Base-by-base conservation (phyloP, 768 basidiomycete species). In the Pleurotus tuoliensis region DNA sequence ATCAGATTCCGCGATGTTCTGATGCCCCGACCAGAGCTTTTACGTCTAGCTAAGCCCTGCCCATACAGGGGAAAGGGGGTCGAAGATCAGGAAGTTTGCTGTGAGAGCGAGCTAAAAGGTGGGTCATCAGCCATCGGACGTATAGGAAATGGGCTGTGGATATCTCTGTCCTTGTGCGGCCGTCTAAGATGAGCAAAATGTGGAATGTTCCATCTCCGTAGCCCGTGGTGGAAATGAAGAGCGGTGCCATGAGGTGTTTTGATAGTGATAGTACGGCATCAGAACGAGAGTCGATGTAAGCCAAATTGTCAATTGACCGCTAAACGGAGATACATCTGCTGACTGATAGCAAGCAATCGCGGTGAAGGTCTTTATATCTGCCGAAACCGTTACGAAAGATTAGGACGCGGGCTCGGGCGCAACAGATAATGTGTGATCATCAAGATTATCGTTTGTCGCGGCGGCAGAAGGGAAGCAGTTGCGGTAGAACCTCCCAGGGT, bases 391-490 rank as follows among this genome's bases (percentile, higher is more conserved):
- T 12, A 50, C 20, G n/a, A 50, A 47, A 24, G 18, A 47, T 15
- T 15, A 47, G 24, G 9, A 24, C 16, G 24, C 18, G 46, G 30
- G 30, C 30, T 22, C 24, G 13, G 46, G 46, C 24, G n/a, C 20
- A 44, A 16, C 41, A 25, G 46, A 24, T 24, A 47, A 20, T 47
- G 25, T 15, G 13, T 50, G 27, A 50, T 50, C 48, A 50, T 50
- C 48, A 30, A 50, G 48, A 50, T 50, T 6, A 22, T 15, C 40
- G 37, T 18, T 39, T n/a, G 39, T 40, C 15, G 38, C 51, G 38
- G 51, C 51, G 51, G 51, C 51, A 52, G 51, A 52, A 52, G 39
- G 51, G 51, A 52, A 52, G 51, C 51, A 39, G 40, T 16, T 44
- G 51, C 51, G 51, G 51, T 52, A 52, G 51, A 40, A 40, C 51